Base-by-base conservation (phyloP, 495 filamentous ascomycete species). In the Penicillium cosmopolitanum region DNA sequence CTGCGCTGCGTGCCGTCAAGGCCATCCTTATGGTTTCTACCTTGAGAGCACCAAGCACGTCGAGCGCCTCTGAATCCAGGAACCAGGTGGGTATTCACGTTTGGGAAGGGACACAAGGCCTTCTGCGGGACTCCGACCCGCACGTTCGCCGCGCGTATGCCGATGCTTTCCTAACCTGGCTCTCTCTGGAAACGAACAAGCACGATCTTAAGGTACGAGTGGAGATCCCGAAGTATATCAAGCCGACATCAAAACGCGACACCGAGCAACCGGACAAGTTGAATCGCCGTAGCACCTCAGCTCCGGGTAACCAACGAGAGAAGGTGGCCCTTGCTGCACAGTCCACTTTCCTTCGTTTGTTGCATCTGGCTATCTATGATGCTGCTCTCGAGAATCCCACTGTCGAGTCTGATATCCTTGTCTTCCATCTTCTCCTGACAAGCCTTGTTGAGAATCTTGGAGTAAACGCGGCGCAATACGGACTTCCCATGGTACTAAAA, bases 91-190 rank as follows among this genome's bases (percentile, higher is more conserved):
- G 86, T 3, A 80, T 94, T 36, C 80, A 88, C 38, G 87, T 91
- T 0, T 97, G 93, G 93, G 91, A 96, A 71, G 91, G 91, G 12
- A 96, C 93, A 0, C 91, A 96, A 55, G 95, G 90, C 86, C 83
- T 97, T 47, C 75, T 96, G 19, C 84, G 89, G 16, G 93, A 96
- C 66, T 79, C 85, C 11, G 87, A 92, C 63, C 83, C 82, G 18
- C 80, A 85, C 19, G 93, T 96, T 44, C 83, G 92, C 48, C 86
- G 87, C 66, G 90, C 92, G 2, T 97, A 96, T 66, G 85, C 84
- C 8, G 89, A 96, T 70, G 89, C 92, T 10, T 73, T 97, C 10
- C 69, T 89, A 23, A 88, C 88, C 7, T 97, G 93, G 92, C 74
- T 96, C 46, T 82, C 87, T 51, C 77, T 88, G 15, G 93, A 97